These are phyloP conservation scores for Venturia carpophila DNA, from an alignment of 2,329 filamentous ascomycete genomes.

Conservation along the genomic window DNA sequence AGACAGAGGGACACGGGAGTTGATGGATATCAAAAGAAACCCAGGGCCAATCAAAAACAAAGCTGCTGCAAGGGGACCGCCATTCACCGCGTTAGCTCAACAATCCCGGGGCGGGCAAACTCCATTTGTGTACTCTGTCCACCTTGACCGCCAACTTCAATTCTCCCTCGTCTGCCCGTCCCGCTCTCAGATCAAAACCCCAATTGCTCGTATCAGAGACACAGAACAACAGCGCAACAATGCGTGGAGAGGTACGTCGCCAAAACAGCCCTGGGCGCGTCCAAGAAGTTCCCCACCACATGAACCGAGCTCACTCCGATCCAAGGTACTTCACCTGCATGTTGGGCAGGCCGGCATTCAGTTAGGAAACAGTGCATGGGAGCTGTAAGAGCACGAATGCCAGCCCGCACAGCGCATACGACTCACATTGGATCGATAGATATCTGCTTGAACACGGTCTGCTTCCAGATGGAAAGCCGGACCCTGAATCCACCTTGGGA, in stretches of 20 bases:
- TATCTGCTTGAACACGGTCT: slow-evolving; percentile 68
- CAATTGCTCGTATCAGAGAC: neutral
- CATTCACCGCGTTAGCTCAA: neutral
- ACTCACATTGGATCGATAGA: slow-evolving; percentile 34
- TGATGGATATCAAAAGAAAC: no score
- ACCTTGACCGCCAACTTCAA: slow-evolving; percentile 1
- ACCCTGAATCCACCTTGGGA: slow-evolving; percentile 52
- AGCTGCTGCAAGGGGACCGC: neutral
- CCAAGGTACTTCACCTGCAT: slow-evolving; percentile 46
- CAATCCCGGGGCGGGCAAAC: neutral
- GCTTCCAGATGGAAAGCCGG: slow-evolving; percentile 54
- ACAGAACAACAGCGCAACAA: neutral
- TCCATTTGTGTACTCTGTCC: neutral
- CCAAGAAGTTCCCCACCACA: neutral
- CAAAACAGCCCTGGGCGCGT: neutral
- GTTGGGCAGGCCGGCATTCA: slow-evolving; percentile 66
- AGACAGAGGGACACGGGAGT: no score
- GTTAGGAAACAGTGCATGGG: slow-evolving; percentile 64
- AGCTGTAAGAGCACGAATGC: slow-evolving; percentile 18
- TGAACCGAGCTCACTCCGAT: slow-evolving; percentile 1
- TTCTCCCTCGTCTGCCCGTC: slow-evolving; percentile 3
- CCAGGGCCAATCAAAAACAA: no score
- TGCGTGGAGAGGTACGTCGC: slow-evolving; percentile 9
- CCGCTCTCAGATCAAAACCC: neutral
- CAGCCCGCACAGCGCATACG: neutral